Conservation (phyloP, 805 yeast species). For the Osmozyma mogii region DNA sequence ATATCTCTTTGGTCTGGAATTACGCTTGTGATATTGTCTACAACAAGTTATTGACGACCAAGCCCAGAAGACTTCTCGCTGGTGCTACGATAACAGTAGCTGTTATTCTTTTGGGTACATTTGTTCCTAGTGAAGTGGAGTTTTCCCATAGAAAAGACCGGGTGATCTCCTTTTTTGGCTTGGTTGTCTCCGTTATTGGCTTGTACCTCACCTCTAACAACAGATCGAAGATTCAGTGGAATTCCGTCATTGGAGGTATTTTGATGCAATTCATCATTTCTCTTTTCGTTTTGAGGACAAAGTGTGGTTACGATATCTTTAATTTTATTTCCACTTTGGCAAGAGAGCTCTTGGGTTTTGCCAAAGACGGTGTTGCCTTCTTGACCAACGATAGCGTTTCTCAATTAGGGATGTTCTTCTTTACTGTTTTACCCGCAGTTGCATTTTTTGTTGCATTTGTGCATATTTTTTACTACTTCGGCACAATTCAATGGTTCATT, state of each 20-base stretch:
- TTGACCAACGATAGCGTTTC: slow-evolving; percentile 37
- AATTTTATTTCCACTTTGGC: slow-evolving; percentile 53
- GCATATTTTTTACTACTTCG: slow-evolving; percentile 53
- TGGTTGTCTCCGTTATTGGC: slow-evolving; percentile 36
- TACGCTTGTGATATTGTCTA: slow-evolving; percentile 26
- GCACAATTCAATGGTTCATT: slow-evolving; percentile 52
- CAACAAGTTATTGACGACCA: slow-evolving; percentile 32
- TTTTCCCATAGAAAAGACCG: slow-evolving; percentile 44
- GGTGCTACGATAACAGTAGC: slow-evolving; percentile 40
- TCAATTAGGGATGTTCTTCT: slow-evolving; percentile 39
- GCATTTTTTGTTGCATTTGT: slow-evolving; percentile 57
- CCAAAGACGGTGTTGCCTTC: slow-evolving; percentile 56
- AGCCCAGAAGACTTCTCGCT: slow-evolving; percentile 29
- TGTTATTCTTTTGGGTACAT: slow-evolving; percentile 47
- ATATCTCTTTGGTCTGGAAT: slow-evolving; percentile 17
- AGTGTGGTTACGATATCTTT: slow-evolving; percentile 53
- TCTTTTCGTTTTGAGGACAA: slow-evolving; percentile 52
- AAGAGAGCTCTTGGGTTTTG: slow-evolving; percentile 47
- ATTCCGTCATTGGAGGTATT: slow-evolving; percentile 52
- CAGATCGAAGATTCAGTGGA: slow-evolving; percentile 43
- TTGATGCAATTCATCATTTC: slow-evolving; percentile 54
- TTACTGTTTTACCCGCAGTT: slow-evolving; percentile 55
- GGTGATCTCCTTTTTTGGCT: slow-evolving; percentile 51
- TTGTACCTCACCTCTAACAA: slow-evolving; percentile 41
- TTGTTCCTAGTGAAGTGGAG: slow-evolving; percentile 39